Evolutionary conservation across 1,284 basidiomycete species (phyloP), one percentile per base, ranked within the genome.

Genomic region (Rugosomyces carneus): DNA sequence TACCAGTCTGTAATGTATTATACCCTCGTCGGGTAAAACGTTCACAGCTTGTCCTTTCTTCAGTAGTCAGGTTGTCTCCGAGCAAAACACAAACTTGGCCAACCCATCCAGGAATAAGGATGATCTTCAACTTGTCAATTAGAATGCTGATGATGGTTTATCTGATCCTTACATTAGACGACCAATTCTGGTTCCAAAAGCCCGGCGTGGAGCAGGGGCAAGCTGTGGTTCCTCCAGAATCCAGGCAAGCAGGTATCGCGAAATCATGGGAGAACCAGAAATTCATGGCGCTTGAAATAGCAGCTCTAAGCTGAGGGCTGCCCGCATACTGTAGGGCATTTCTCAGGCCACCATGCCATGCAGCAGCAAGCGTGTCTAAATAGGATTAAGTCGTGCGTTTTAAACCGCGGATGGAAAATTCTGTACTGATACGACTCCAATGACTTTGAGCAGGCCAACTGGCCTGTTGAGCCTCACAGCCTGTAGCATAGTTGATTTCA

Each of bases 191-290:
- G 48, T 68, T 86, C 45, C 67, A 58, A 42, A 65, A 62, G 24
- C 66, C 80, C 1, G 75, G 69, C 10, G 78, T 78, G 7, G 65
- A 64, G 53, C 81, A 83, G 2, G 78, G 76, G 51, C 81, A 84
- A 6, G 60, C 55, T 5, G 58, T 42, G 1, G 65, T 67, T 1
- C 80, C 80, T 10, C 80, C 81, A 3, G 60, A 62, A 54, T 79
- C 76, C 35, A 84, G 60, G 58, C 84, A 86, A 7, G 66, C 72
- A 0, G 64, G 50, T 42, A 71, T 68, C 9, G 71, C 74, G 56
- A 79, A 80, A 57, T 85, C 84, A 47, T 75, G 73, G 5, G 59
- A 58, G 50, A 85, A 85, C 83, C 83, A 87, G 53, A 72, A 85
- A 48, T 76, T 65, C 76, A 86, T 80, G 4, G 77, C 81, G 13